Evolutionary conservation across 148 eudicot species (phyloP).

Genomic region (Vaccinium corymbosum): DNA sequence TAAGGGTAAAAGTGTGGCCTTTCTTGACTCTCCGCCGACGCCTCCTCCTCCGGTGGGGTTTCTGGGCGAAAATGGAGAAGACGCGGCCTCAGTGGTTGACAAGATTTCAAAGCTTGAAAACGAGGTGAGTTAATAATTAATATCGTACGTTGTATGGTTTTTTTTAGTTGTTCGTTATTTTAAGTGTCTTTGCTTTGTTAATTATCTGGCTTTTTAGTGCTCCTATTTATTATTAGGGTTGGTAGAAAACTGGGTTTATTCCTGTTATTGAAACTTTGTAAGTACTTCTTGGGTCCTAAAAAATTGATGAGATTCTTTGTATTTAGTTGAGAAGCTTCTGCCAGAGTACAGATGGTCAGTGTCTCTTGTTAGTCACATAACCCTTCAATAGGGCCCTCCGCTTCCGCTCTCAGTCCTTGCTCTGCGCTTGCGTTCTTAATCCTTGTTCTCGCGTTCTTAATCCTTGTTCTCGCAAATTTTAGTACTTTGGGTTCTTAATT

Average conservation of each 20-base stretch:
- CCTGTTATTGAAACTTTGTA: neutral
- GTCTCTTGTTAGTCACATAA: neutral
- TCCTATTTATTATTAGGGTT: neutral
- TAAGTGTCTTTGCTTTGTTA: neutral
- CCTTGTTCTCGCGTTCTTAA: no score
- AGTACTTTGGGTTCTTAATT: no score
- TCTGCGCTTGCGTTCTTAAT: no score
- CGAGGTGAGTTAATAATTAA: conserved; percentile 45
- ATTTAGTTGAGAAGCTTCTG: neutral
- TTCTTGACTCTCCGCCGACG: conserved; percentile 23
- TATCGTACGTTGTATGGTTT: neutral
- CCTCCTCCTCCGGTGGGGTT: conserved; percentile 4
- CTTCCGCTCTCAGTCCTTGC: no score
- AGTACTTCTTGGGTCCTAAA: neutral
- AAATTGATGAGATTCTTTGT: neutral
- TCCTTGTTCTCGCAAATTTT: no score
- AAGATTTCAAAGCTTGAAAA: conserved; percentile 60
- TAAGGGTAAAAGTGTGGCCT: conserved; percentile 36
- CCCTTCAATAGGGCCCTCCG: no score
- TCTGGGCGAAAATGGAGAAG: conserved; percentile 19
- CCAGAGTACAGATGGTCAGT: neutral
- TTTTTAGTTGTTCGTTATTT: neutral
- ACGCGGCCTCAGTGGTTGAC: conserved; percentile 23
- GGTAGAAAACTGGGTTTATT: neutral
- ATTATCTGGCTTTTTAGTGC: neutral